Evolutionary conservation across 805 yeast genomes (phyloP), one percentile per base, ranked within the genome.

Genomic region (Nakazawaea ernobii): DNA sequence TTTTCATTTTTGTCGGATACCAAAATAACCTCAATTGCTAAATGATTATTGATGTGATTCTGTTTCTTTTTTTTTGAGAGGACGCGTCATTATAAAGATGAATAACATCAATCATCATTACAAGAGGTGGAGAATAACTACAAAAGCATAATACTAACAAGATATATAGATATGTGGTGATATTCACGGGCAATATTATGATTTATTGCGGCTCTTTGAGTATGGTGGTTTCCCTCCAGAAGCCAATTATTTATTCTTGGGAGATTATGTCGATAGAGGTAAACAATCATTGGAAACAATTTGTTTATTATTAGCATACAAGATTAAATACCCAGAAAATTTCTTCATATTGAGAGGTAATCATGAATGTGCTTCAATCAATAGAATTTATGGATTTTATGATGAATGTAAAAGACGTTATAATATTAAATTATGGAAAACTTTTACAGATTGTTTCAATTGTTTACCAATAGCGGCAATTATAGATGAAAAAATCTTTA

Each of bases 161-260:
- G 6, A 17, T 36, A 17, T 36, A 29, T 52, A 77, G 72, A 86
- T 86, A 50, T 90, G 97, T 72, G 99, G 99, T 68, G 99, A 92
- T 68, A 94, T 92, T 61, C 99, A 92, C 68, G 99, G 99, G 49
- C 99, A 92, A 71, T 92, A 94, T 70, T 92, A 92, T 65, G 99
- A 92, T 69, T 79, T 92, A 59, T 77, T 92, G 65, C 85, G 99
- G 69, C 79, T 92, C 59, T 92, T 92, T 61, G 98, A 94, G 73
- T 92, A 92, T 63, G 98, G 99, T 59, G 99, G 98, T 2, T 92
- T 94, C 76, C 99, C 99, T 1, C 99, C 99, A 10, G 98, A 94
- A 67, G 95, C 98, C 15, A 92, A 92, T 73, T 92, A 92, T 71
- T 74, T 92, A 59, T 92, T 92, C 65, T 71, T 92, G 51, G 99